Evolutionary conservation across 352 stramenopile species (phyloP), one percentile per base, ranked within the genome.

Genomic region (Globisporangium okanoganense): DNA sequence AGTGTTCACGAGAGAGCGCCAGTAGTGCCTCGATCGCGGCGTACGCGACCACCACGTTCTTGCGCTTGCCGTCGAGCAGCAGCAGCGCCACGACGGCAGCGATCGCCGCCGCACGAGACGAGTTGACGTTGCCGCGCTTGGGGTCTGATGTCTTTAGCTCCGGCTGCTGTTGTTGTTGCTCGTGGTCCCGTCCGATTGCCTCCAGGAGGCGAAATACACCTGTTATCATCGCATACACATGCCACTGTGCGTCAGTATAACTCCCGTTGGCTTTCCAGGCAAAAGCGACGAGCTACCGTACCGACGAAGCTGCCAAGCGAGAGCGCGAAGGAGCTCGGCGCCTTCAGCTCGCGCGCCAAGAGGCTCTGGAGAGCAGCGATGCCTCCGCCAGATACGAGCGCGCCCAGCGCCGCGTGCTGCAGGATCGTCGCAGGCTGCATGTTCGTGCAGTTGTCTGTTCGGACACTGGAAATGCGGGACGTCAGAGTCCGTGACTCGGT

Each of bases 261-360:
- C 2, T 49, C 43, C n/a, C 8, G 7, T n/a, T 14, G 24, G 20
- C 18, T 43, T 47, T 1, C 9, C 33, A 12, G 13, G 14, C 40
- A 13, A 33, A 33, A 24, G 0, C 18, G 5, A 29, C 13, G 14
- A 2, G 25, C 25, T 5, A n/a, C 36, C 56, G 60, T 44, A 77
- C 81, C 78, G 14, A 88, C 73, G 48, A 90, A 87, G 54, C 70
- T 73, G 8, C 74, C 73, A 29, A 90, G 62, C 0, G 78, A 69
- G 35, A 87, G 53, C 20, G 78, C 79, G 12, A 90, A 60, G 2
- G 76, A 74, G 45, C 72, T 81, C 8, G 81, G 78, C 4, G 62
- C 38, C 51, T 64, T 57, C 4, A 86, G 33, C 35, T 62, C 48
- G 31, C 78, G 71, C 52, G 78, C 71, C 4, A 88, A 45, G 43